Base-by-base conservation (phyloP, 495 filamentous ascomycete species). In the Penicillium canariense region DNA sequence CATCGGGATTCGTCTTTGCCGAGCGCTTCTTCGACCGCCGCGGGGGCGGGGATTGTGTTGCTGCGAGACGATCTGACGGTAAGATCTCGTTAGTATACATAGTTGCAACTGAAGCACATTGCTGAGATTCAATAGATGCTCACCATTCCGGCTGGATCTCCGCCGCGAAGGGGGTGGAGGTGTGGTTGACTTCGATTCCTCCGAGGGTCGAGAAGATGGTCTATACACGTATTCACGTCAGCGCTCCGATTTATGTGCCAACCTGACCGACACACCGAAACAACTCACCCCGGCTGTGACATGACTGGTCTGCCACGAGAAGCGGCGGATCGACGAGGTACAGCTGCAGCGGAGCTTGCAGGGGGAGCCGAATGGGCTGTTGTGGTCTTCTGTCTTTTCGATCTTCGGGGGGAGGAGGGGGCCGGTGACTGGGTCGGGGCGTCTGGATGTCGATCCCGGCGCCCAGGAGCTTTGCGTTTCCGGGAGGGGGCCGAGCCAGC, bases 251-350 rank as follows among this genome's bases (percentile, higher is more conserved):
- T 20, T 26, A 12, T n/a, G 34, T 7, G 5, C 22, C 18, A 5
- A 18, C 17, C 25, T 31, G 15, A 2, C 23, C 46, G 26, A 12
- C 5, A 15, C 2, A 6, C 27, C 14, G 11, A 12, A 49, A 11
- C 23, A 27, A 76, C 82, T 50, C 75, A 94, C 90, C 83, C 85
- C 68, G 87, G 83, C 77, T 86, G 89, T 73, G 91, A 91, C 91
- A 93, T 94, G 65, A 78, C 80, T 72, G 79, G 83, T 67, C 67
- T 79, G 75, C 73, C 87, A 85, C 67, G 81, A 18, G 43, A 28
- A n/a, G 43, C 43, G 75, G 73, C 82, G 80, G 71, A 78, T 61
- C 81, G 84, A 50, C 84, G 83, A 53, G 81, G 60, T 55, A 70
- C 51, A 54, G 75, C 63, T 55, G 77, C 58, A 52, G 74, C 56